Percentiles rank a stretch among this genome's conserved stretches.
phyloP scores from a whole-genome alignment of 2,329 filamentous ascomycete genomes.

The Xylaria sp. region DNA sequence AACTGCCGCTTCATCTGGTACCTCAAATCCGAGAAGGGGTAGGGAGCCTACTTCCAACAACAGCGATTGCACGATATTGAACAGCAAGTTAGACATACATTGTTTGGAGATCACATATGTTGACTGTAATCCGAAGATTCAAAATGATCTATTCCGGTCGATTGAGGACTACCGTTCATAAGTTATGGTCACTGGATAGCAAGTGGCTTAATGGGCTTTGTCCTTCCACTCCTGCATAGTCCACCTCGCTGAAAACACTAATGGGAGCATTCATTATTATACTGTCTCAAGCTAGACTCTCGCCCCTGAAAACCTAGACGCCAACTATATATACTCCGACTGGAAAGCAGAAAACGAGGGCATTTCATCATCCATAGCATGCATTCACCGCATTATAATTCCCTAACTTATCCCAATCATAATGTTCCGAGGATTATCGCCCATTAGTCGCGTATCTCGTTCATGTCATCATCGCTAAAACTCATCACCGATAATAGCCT shows the following conservation, averaged over 20 bases:
- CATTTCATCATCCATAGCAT: conserved; percentile 7
- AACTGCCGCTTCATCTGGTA: no score
- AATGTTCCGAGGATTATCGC: background rate
- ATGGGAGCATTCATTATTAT: conserved; percentile 8
- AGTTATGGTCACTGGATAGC: background rate
- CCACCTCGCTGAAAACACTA: no score
- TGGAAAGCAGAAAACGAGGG: conserved; percentile 4
- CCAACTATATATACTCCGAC: conserved; percentile 1
- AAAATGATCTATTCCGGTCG: background rate
- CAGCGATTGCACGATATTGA: background rate
- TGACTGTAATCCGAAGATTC: background rate
- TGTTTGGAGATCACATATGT: background rate
- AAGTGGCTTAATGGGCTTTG: background rate
- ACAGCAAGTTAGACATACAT: background rate
- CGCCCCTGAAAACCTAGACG: background rate
- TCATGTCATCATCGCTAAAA: background rate
- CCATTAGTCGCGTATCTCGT: background rate
- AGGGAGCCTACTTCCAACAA: background rate
- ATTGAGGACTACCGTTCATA: background rate
- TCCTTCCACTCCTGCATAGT: background rate
- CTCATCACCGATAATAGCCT: conserved; percentile 45
- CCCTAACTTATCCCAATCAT: background rate
- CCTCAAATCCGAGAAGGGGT: no score
- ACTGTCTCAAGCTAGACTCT: background rate
- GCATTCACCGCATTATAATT: background rate